phyloP scores from a whole-genome alignment of 768 basidiomycete species.

The Lactarius psammicola region DNA sequence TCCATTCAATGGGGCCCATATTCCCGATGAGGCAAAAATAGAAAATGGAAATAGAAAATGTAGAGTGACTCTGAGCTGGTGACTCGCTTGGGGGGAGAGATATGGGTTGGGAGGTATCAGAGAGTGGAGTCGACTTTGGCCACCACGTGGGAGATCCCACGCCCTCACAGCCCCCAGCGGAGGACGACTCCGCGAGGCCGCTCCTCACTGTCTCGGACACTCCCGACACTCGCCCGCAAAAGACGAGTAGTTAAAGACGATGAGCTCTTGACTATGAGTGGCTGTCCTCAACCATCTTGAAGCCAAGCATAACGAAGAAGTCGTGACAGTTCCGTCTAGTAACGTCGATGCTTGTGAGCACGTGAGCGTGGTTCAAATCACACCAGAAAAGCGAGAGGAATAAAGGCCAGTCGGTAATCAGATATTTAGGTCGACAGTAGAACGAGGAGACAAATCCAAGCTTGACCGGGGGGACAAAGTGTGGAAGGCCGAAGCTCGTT shows the following conservation, averaged over 20 bases:
- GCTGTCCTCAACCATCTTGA: background rate
- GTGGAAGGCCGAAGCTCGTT: background rate
- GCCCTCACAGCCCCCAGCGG: background rate
- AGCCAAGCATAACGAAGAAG: background rate
- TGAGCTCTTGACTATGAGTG: background rate
- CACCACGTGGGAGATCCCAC: conserved; percentile 6
- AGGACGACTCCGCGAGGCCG: background rate
- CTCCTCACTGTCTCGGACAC: background rate
- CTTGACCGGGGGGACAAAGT: background rate
- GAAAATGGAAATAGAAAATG: background rate
- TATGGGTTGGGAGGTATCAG: background rate
- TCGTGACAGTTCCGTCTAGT: background rate
- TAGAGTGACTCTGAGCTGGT: background rate
- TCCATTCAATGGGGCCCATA: background rate
- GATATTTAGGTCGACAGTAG: background rate
- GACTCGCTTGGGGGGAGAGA: background rate
- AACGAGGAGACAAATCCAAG: background rate
- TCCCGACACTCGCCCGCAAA: background rate
- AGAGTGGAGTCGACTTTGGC: no score
- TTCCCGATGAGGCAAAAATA: background rate
- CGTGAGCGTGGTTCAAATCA: background rate
- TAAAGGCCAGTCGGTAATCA: background rate
- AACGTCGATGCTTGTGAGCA: background rate
- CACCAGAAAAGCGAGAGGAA: background rate
- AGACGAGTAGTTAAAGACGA: background rate